Base-by-base conservation (phyloP, 495 filamentous ascomycete genomes). In the Hypoxylon cercidicola region DNA sequence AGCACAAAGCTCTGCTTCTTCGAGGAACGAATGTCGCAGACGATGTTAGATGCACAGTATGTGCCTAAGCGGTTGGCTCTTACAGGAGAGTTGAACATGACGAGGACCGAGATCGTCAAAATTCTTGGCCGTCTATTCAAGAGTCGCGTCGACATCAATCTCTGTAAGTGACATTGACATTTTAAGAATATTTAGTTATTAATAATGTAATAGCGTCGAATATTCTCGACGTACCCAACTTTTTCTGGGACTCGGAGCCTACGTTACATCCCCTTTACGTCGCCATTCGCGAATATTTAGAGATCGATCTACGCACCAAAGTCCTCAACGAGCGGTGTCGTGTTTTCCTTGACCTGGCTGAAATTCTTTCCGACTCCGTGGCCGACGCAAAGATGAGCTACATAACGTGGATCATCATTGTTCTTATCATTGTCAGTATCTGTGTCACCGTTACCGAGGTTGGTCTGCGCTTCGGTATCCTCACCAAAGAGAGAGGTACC, bases 181-280 rank as follows among this genome's bases (percentile, higher is more conserved):
- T 49, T 11, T 10, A 32, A 13, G 10, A 44, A 41, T 59, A 1
- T 35, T 21, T 40, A 62, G 66, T 60, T 60, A 7, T 40, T 74
- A 54, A 65, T 43, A 32, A 15, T 28, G 4, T 28, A 21, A 35
- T 54, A 96, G 92, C 95, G 54, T 96, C 92, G 12, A 99, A 98
- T 68, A 93, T 97, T 73, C 90, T 99, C 60, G 94, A 97, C 74
- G 92, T 96, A 3, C 96, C 95, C 41, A 96, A 95, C 74, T 98
- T 99, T 82, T 98, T 99, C 84, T 99, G 95, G 95, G 93, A 97
- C 69, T 89, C 89, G 28, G 95, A 99, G 72, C 95, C 95, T 34
- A 97, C 91, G 1, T 84, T 99, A 0, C 92, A 97, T 72, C 95
- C 95, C 0, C 88, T 99, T 40, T 99, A 99, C 76, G 86, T 86